A percentile compares a stretch with the other conserved stretches of the same genome.
phyloP scores from a whole-genome alignment of 805 yeast genomes.

The Metschnikowia dekortorum region DNA sequence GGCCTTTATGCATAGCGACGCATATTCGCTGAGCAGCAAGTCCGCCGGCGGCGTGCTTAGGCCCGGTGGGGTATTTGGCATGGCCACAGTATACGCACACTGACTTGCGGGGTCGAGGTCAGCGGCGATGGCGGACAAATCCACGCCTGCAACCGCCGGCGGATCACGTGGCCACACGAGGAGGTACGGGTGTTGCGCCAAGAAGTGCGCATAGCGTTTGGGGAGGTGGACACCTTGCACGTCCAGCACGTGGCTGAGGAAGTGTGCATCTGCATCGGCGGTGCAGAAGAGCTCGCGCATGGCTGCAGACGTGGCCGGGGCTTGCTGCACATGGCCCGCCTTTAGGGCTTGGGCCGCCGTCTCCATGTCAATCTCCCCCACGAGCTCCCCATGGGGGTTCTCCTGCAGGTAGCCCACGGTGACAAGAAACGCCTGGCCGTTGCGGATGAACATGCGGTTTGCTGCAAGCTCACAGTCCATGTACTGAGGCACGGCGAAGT shows the following conservation, averaged over 20 bases:
- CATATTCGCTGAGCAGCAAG: neutral
- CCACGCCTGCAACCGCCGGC: constrained; percentile 6
- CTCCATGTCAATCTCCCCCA: constrained; percentile 6
- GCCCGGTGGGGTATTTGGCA: neutral
- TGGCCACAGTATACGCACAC: neutral
- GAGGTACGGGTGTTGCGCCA: constrained; percentile 6
- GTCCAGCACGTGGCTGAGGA: constrained; percentile 9
- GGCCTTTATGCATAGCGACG: neutral
- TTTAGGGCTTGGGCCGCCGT: constrained; percentile 5
- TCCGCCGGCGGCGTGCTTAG: neutral
- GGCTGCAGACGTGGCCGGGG: neutral
- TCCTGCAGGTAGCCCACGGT: constrained; percentile 4
- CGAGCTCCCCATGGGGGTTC: constrained; percentile 13
- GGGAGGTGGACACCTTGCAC: constrained; percentile 8
- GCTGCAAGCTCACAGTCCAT: constrained; percentile 12
- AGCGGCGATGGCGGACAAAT: constrained; percentile 2
- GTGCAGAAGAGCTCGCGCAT: neutral
- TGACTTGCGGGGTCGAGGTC: neutral
- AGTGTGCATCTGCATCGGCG: neutral
- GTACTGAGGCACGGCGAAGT: constrained; percentile 7
- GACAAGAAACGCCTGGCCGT: constrained; percentile 3
- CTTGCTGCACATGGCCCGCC: neutral
- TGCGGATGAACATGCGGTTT: constrained; percentile 10
- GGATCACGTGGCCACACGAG: constrained; percentile 4
- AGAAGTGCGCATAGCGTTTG: neutral